A percentile compares a stretch with the other conserved stretches of the same genome.
phyloP scores from a whole-genome alignment of 2,329 filamentous ascomycete genomes.

The Escovopsis sp. region DNA sequence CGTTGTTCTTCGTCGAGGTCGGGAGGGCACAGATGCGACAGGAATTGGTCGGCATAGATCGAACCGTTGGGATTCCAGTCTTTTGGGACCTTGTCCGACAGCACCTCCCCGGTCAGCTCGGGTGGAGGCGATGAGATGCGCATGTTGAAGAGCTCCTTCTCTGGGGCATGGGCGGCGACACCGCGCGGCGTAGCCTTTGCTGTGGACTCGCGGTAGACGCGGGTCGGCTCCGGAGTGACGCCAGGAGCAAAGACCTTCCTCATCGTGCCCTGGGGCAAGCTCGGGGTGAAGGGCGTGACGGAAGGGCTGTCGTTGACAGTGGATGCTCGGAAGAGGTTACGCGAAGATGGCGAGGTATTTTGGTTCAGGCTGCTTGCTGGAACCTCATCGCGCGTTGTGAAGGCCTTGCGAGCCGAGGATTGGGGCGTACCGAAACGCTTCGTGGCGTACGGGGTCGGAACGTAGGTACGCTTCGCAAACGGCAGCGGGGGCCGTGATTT shows the following conservation, averaged over 20 bases:
- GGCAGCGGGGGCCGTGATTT: constrained; percentile 24
- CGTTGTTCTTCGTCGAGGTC: constrained; percentile 43
- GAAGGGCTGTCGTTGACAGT: constrained; percentile 19
- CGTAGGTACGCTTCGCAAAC: constrained; percentile 27
- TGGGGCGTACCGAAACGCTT: constrained; percentile 25
- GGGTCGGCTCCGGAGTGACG: constrained; percentile 27
- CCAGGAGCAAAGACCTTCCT: constrained; percentile 33
- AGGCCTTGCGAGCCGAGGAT: constrained; percentile 20
- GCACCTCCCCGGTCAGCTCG: constrained; percentile 37
- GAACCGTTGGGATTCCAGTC: constrained; percentile 35
- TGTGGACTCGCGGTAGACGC: constrained; percentile 28
- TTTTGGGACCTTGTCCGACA: constrained; percentile 38
- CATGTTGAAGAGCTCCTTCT: constrained; percentile 40
- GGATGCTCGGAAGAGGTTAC: constrained; percentile 28
- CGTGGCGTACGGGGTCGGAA: constrained; percentile 20
- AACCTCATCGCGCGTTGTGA: constrained; percentile 20
- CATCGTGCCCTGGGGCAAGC: constrained; percentile 26
- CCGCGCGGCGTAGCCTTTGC: constrained; percentile 32
- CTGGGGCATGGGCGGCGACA: constrained; percentile 31
- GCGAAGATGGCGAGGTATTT: constrained; percentile 20
- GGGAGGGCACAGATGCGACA: constrained; percentile 39
- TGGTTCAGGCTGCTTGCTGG: constrained; percentile 21
- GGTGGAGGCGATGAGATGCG: constrained; percentile 42
- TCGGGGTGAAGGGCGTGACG: constrained; percentile 27
- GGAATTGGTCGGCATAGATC: constrained; percentile 44